Evolutionary conservation across 208 protist genomes (phyloP).

Genomic region (Acanthamoeba royreba): DNA sequence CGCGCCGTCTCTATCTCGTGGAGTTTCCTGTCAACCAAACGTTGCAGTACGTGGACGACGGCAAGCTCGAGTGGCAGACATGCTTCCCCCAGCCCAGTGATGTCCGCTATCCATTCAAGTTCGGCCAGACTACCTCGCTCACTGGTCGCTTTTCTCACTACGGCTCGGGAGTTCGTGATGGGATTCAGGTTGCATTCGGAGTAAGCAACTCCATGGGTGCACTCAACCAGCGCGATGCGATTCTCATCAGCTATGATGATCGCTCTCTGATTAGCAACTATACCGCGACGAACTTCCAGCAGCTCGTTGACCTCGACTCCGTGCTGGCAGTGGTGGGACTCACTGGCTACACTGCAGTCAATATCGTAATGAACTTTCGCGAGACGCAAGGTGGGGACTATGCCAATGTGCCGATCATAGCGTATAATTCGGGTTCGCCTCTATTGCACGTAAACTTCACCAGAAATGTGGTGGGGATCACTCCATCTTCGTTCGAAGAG

Average conservation of each 20-base stretch:
- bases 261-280: background rate
- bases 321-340: background rate
- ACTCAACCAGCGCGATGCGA: background rate
- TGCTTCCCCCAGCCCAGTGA: background rate
- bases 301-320: background rate
- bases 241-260: slow-evolving; percentile 1
- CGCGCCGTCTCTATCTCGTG: background rate
- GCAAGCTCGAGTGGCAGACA: background rate
- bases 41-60: background rate
- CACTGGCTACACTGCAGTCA: background rate
- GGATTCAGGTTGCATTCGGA: background rate
- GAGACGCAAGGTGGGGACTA: background rate
- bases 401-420: background rate
- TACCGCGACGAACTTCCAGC: background rate
- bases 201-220: background rate
- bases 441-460: background rate
- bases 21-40: slow-evolving; percentile 7
- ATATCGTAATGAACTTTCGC: background rate
- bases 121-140: background rate
- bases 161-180: background rate
- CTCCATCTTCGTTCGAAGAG: background rate
- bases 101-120: background rate
- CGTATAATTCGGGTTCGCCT: background rate
- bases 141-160: background rate
- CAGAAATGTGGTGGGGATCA: background rate